Conservation (phyloP, 192 early-diverging fungal species). For the Geranomyces michiganensis region DNA sequence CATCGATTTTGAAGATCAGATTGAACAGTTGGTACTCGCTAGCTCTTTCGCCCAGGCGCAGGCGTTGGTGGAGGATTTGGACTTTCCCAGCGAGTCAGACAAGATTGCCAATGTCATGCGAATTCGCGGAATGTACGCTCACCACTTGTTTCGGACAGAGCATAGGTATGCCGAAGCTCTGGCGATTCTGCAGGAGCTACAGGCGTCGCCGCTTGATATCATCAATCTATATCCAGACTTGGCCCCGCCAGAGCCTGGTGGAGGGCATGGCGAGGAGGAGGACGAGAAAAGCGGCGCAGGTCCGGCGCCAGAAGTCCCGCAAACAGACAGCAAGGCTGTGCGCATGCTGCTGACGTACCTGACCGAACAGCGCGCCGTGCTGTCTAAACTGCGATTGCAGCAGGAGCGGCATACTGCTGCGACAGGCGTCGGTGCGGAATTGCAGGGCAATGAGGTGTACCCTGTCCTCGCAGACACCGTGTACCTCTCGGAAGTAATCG, state of each 20-base stretch:
- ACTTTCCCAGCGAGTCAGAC: constrained; percentile 54
- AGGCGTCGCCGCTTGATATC: constrained; percentile 61
- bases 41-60: constrained; percentile 51
- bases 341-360: constrained; percentile 81
- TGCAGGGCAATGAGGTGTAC: not conserved
- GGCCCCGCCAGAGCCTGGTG: constrained; percentile 21
- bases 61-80: constrained; percentile 56
- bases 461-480: constrained; percentile 43
- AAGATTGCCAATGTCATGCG: constrained; percentile 59
- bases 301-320: not conserved
- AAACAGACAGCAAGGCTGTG: constrained; percentile 61
- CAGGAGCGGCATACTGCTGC: constrained; percentile 6
- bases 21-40: constrained; percentile 50
- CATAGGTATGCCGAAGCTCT: constrained; percentile 55
- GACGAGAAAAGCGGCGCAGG: too few species aligned
- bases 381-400: constrained; percentile 56
- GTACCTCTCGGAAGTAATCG: constrained; percentile 60
- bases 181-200: constrained; percentile 50
- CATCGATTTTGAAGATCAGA: constrained; percentile 63
- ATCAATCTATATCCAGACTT: constrained; percentile 63
- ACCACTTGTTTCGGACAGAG: constrained; percentile 55
- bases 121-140: constrained; percentile 57
- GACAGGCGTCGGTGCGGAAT: too few species aligned
- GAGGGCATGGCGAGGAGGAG: too few species aligned
- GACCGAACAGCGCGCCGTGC: constrained; percentile 79